Evolutionary conservation across 2,329 filamentous ascomycete genomes (phyloP), one percentile per base, ranked within the genome.

Genomic region (Aspergillus jensenii): DNA sequence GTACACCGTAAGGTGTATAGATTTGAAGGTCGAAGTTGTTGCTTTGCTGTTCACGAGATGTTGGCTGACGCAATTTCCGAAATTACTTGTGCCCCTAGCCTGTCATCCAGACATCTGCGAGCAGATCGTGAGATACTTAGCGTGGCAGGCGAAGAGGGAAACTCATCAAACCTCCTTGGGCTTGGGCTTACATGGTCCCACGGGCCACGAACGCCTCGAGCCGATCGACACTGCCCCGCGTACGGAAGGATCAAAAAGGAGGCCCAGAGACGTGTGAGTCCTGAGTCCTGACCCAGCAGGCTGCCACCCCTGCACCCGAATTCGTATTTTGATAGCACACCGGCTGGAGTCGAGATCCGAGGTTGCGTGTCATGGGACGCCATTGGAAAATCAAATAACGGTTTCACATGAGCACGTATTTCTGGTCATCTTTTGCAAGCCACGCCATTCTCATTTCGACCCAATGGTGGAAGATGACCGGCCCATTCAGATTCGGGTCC

Each of bases 181-280:
- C 45, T 19, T 21, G 23, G n/a, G 9, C 12, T 48, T 11, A 19
- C 19, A 31, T 4, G 17, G 11, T 25, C 45, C 47, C 15, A 15
- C 35, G 35, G 15, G 35, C 9, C 47, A 50, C 17, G 47, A 58
- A 52, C 50, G 39, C 50, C 56, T 47, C 45, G 35, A 58, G 43
- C 39, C 44, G 56, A 58, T 54, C 56, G 44, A 51, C 56, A 48
- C 49, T 11, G 56, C 41, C 44, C 55, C 49, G 55, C 50, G 50
- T 15, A 41, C 55, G 50, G 48, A 58, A 53, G 55, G 55, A 58
- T 58, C 55, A 53, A 53, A 43, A 44, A 58, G 40, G 49, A 48
- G 49, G 41, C 27, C 40, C 40, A 52, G 40, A 33, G 37, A 35
- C 50, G 8, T 31, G 27, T n/a, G 19, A 40, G 33, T 48, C 9